Conservation (phyloP, 2,329 filamentous ascomycete genomes). For the Raffaelea deltoideospora region DNA sequence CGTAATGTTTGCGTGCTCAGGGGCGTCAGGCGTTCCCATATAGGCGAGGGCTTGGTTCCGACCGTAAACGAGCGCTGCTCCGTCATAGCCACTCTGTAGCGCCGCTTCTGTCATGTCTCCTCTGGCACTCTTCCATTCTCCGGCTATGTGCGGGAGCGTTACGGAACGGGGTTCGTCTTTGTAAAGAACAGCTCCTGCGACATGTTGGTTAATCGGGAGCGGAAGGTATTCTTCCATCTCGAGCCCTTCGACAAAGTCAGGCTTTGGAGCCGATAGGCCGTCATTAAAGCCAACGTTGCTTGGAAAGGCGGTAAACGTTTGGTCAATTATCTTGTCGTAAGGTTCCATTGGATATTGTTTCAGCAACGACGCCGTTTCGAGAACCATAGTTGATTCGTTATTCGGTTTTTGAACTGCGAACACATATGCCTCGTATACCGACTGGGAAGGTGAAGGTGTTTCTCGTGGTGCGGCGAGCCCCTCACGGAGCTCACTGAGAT, state of each 20-base stretch:
- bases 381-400: background rate
- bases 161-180: background rate
- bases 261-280: background rate
- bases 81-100: constrained; percentile 1
- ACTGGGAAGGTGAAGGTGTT: background rate
- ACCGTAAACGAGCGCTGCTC: constrained; percentile 14
- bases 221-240: background rate
- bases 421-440: background rate
- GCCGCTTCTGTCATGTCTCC: background rate
- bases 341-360: background rate
- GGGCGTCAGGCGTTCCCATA: constrained; percentile 7
- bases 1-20: constrained; percentile 10
- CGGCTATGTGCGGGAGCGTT: background rate
- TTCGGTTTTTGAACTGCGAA: background rate
- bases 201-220: background rate
- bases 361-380: background rate
- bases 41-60: constrained; percentile 12
- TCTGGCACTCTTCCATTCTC: background rate
- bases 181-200: background rate
- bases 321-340: background rate
- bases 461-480: background rate
- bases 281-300: background rate
- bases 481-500: background rate
- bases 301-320: background rate
- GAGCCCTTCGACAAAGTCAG: background rate